Evolutionary conservation across 2,329 filamentous ascomycete species (phyloP).

Genomic region (Fusarium redolens): DNA sequence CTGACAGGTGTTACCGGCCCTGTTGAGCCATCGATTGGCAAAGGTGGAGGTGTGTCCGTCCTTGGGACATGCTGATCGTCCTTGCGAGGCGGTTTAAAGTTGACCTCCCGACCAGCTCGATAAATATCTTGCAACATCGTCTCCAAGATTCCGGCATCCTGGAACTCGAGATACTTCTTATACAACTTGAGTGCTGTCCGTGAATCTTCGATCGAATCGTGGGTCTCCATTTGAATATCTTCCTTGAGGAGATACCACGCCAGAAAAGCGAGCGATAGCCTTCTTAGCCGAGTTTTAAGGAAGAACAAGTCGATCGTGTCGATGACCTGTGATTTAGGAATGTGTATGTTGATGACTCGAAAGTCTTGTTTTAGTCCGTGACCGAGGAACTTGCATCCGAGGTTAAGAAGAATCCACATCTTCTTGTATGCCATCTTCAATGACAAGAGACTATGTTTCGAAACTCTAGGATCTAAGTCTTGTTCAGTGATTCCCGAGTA

Average conservation of each 20-base stretch:
- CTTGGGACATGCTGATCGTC: constrained; percentile 59
- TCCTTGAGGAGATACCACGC: constrained; percentile 93
- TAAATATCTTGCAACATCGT: constrained; percentile 91
- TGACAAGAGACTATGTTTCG: constrained; percentile 83
- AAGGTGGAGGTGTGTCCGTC: constrained; percentile 67
- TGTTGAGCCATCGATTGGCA: constrained; percentile 51
- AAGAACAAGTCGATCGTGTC: constrained; percentile 95
- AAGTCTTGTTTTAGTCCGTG: constrained; percentile 96
- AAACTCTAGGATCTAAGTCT: constrained; percentile 83
- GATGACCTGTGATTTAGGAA: constrained; percentile 89
- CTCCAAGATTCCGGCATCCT: constrained; percentile 85
- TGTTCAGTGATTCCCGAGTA: constrained; percentile 91
- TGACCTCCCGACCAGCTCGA: constrained; percentile 59
- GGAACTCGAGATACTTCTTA: constrained; percentile 88
- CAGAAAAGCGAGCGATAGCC: constrained; percentile 89
- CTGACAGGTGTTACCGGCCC: constrained; percentile 61
- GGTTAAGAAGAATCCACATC: constrained; percentile 93
- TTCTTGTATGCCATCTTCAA: constrained; percentile 97
- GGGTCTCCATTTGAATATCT: constrained; percentile 90
- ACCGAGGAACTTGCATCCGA: constrained; percentile 93
- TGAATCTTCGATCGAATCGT: constrained; percentile 96
- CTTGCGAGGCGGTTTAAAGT: constrained; percentile 63
- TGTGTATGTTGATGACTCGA: constrained; percentile 96
- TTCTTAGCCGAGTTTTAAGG: constrained; percentile 82
- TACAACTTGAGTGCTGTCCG: constrained; percentile 89